These are phyloP conservation scores for Paraconiothyrium brasiliense DNA, from an alignment of 2,329 filamentous ascomycete species.

Conservation along the genomic window DNA sequence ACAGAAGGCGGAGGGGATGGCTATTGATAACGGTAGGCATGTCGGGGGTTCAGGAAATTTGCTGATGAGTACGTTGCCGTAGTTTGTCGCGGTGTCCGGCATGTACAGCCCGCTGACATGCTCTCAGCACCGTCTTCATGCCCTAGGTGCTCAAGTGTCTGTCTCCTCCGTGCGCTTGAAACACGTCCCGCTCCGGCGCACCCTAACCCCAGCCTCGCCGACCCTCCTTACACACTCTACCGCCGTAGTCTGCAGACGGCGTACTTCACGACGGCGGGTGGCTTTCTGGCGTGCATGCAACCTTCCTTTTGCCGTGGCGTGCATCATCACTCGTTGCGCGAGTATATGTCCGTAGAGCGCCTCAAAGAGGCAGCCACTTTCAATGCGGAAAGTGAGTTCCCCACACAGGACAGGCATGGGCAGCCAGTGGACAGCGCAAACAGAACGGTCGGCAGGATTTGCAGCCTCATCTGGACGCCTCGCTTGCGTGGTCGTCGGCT, in stretches of 20 bases:
- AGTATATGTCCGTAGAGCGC: conserved; percentile 11
- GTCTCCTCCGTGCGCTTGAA: conserved; percentile 4
- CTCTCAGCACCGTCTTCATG: conserved; percentile 15
- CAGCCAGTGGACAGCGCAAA: conserved; percentile 16
- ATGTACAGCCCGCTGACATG: conserved; percentile 13
- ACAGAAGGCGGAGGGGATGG: not conserved
- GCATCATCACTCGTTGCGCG: conserved; percentile 19
- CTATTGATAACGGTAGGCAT: conserved; percentile 9
- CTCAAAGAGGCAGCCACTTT: conserved; percentile 16
- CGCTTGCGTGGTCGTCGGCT: conserved; percentile 7
- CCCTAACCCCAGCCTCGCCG: conserved; percentile 2
- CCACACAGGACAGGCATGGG: conserved; percentile 17
- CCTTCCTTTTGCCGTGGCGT: conserved; percentile 11
- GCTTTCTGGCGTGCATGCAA: conserved; percentile 14
- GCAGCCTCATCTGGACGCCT: conserved; percentile 15
- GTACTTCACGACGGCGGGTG: conserved; percentile 22
- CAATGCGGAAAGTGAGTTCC: conserved; percentile 16
- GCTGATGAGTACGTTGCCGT: not conserved
- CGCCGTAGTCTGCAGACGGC: conserved; percentile 5
- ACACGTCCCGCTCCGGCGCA: conserved; percentile 9
- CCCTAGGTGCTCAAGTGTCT: conserved; percentile 3
- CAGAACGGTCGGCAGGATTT: conserved; percentile 17
- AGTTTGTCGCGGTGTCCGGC: not conserved
- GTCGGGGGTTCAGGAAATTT: conserved; percentile 1
- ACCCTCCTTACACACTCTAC: conserved; percentile 5